Evolutionary conservation across 805 yeast genomes (phyloP), one percentile per base, ranked within the genome.

Genomic region (Wickerhamomyces strasburgensis): DNA sequence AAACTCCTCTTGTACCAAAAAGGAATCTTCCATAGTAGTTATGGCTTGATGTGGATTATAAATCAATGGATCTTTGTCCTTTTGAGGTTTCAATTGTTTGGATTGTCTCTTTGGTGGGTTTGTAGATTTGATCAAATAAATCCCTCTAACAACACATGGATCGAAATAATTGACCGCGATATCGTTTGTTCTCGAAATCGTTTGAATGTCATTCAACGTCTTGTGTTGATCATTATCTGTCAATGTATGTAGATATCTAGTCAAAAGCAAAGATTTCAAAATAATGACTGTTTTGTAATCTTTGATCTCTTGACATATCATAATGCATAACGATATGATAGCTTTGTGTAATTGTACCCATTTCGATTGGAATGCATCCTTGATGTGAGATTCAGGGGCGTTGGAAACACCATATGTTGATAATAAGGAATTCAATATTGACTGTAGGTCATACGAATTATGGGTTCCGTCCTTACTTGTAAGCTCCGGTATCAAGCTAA

Each of bases 151-250:
- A 7, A 90, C 38, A 38, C 67, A 71, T 1, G 80, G 78, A 56
- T 90, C 96, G 85, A 95, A 85, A 50, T 85, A 86, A 1, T 65
- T 60, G 9, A 60, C 43, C 1, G 47, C 48, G 10, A 65, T 46
- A 10, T 60, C 50, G 13, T 43, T 34, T 1, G 43, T 48, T 11
- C 43, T 52, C 5, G 49, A 35, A 8, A 59, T 37, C 29, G 56
- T 33, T 24, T 56, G 62, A 8, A 80, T 47, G 3, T 54, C 58
- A 6, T 48, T 42, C 40, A 62, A 57, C 3, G 72, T 42, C 11
- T 56, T 56, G 3, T 59, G 43, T 52, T 85, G 95, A 48, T 84
- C 93, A 9, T 68, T 71, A 7, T 63, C 61, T 0, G 75, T 64
- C 31, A 85, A 59, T 17, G 79, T 62, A 46, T 72, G 73, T 2